Evolutionary conservation across 1,139 yeast species (phyloP), one percentile per base, ranked within the genome.

Genomic region (Komagataea norvegica): DNA sequence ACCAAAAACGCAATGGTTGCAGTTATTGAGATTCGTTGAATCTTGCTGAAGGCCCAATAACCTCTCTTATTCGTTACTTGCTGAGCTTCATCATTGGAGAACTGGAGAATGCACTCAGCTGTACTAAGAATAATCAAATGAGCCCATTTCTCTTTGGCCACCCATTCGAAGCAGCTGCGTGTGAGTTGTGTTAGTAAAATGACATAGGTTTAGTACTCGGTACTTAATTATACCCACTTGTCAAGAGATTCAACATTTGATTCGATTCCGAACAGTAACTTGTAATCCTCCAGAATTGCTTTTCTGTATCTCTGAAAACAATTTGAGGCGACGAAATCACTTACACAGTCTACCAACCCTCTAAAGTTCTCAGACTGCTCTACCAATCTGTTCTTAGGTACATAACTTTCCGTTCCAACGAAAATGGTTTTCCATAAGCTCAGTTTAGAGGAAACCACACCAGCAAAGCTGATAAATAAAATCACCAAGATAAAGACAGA

Each of bases 311-410:
- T 29, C 8, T 34, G 38, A 20, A 44, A 42, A 24, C 48, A 44
- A 6, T 19, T 29, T 3, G 36, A n/a, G 27, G 57, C 56, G 17
- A 42, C 39, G 1, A 41, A 24, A 1, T 52, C 48, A 21, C 46
- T 50, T 6, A 41, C 31, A 32, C 61, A 56, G 6, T 41, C 34
- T 4, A 51, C 40, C 21, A 56, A 31, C 15, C 42, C 33, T 18
- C 41, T 25, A 32, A 54, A 52, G 7, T 24, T 28, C 13, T 3
- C 13, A 4, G 44, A 42, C 19, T 36, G 35, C 19, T 34, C 35
- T 17, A 15, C 10, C n/a, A 38, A 13, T 9, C 25, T 27, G 17
- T 20, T 18, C 13, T 19, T 6, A 7, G 41, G 41, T 13, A 27
- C 27, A 24, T 34, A 28, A 4, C n/a, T 30, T 9, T 23, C 25